Percentiles rank a stretch among this genome's conserved stretches.
Conservation (phyloP, 2,329 filamentous ascomycete species). For the Aspergillus neoniger region DNA sequence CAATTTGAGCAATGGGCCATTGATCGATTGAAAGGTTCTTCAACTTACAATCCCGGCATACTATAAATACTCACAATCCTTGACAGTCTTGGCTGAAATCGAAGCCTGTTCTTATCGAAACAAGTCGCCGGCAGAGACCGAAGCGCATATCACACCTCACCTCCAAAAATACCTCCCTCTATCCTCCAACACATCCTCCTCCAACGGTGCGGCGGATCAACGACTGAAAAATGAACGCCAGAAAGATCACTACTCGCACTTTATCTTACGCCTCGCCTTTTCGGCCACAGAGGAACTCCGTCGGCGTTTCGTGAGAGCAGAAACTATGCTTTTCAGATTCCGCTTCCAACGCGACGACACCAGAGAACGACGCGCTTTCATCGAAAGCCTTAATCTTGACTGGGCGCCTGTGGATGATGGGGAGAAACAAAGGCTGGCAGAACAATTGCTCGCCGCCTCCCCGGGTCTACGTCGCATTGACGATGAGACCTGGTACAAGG, state of each 20-base stretch:
- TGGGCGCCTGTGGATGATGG: slow-evolving; percentile 81
- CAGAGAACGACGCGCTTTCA: slow-evolving; percentile 72
- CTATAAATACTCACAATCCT: slow-evolving; percentile 4
- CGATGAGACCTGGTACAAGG: slow-evolving; percentile 91
- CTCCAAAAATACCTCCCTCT: slow-evolving; percentile 86
- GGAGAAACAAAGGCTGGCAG: slow-evolving; percentile 69
- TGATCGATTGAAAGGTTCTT: slow-evolving; percentile 75
- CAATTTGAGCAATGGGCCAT: slow-evolving; percentile 99
- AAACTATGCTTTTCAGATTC: slow-evolving; percentile 85
- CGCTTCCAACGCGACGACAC: slow-evolving; percentile 76
- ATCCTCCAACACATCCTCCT: slow-evolving; percentile 69
- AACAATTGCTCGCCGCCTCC: slow-evolving; percentile 63
- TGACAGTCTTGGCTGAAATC: slow-evolving; percentile 52
- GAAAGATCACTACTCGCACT: slow-evolving; percentile 97
- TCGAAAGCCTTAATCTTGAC: slow-evolving; percentile 73
- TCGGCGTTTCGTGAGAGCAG: slow-evolving; percentile 79
- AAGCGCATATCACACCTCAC: slow-evolving; percentile 78
- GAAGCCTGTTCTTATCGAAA: slow-evolving; percentile 97
- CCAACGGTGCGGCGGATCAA: slow-evolving; percentile 51
- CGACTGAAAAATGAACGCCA: slow-evolving; percentile 71
- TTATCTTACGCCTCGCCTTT: slow-evolving; percentile 92
- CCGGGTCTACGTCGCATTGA: slow-evolving; percentile 57
- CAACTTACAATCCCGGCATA: not conserved
- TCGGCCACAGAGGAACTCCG: slow-evolving; percentile 87
- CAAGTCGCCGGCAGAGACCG: slow-evolving; percentile 78